Percentiles rank a stretch among this genome's conserved stretches.
These are phyloP conservation scores for Colletotrichum cuscutae DNA, from an alignment of 2,329 filamentous ascomycete genomes.

Conservation along the genomic window DNA sequence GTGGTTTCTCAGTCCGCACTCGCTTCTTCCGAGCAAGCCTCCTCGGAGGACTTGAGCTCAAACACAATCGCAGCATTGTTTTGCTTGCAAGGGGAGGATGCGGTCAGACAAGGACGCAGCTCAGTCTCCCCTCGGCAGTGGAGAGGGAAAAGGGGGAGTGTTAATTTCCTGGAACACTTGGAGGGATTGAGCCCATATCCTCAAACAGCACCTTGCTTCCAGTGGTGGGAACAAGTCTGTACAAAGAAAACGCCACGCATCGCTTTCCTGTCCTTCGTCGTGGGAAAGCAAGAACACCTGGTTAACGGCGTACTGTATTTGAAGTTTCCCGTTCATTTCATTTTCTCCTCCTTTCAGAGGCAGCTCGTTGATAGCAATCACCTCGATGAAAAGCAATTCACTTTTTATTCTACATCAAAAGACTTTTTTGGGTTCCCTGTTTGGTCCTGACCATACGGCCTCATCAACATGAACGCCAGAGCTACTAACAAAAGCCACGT, in stretches of 20 bases:
- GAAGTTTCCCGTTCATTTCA: not conserved
- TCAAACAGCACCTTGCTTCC: not conserved
- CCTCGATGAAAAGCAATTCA: constrained; percentile 16
- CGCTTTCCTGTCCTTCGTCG: not conserved
- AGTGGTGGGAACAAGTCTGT: constrained; percentile 13
- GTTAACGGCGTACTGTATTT: constrained; percentile 21
- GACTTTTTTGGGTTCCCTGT: constrained; percentile 2
- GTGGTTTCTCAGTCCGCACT: not conserved
- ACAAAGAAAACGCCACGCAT: constrained; percentile 17
- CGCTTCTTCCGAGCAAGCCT: not conserved
- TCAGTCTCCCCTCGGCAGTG: not conserved
- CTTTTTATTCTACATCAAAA: constrained; percentile 20
- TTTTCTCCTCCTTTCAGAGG: not conserved
- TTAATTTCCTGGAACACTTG: constrained; percentile 9
- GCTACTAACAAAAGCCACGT: not conserved
- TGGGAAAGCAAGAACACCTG: constrained; percentile 21
- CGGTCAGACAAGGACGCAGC: constrained; percentile 5
- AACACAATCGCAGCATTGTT: not conserved
- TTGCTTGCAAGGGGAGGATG: not conserved
- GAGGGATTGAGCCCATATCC: not conserved
- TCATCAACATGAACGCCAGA: constrained; percentile 16
- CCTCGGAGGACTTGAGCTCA: not conserved
- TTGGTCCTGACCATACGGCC: not conserved
- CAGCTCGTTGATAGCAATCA: not conserved
- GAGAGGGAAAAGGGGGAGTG: not conserved